Conservation (phyloP, 495 filamentous ascomycete species). For the Durotheca rogersii region DNA sequence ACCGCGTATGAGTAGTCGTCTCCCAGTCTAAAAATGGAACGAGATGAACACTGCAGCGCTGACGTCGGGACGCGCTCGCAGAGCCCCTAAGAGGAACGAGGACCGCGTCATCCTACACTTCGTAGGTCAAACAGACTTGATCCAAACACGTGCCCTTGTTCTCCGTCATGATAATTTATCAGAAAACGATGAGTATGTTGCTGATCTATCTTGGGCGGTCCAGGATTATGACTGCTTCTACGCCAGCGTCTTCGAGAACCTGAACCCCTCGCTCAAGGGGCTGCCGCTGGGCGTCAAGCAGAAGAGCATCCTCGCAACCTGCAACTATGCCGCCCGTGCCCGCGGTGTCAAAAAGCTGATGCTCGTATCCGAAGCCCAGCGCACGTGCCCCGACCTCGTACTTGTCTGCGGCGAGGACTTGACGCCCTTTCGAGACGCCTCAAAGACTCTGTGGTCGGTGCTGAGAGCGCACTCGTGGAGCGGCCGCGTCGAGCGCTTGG, state of each 20-base stretch:
- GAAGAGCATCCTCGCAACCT: conserved; percentile 91
- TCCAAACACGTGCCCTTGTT: too few species aligned
- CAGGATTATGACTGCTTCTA: conserved; percentile 96
- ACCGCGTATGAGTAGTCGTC: neutral
- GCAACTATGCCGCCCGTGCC: conserved; percentile 84
- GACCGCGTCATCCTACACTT: conserved; percentile 78
- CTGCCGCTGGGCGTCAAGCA: conserved; percentile 65
- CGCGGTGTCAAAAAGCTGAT: conserved; percentile 81
- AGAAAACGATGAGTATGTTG: too few species aligned
- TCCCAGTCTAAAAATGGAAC: conserved; percentile 33
- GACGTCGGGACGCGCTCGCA: conserved; percentile 28
- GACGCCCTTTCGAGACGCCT: conserved; percentile 79
- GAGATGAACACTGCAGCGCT: conserved; percentile 28
- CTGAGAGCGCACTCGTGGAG: conserved; percentile 72
- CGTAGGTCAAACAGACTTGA: conserved; percentile 48
- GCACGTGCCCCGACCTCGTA: conserved; percentile 78
- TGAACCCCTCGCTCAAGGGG: conserved; percentile 69
- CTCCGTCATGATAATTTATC: too few species aligned
- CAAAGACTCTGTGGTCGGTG: conserved; percentile 73
- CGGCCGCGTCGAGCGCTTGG: conserved; percentile 71
- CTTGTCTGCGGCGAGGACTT: conserved; percentile 87
- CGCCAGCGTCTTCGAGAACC: conserved; percentile 81
- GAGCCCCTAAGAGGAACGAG: conserved; percentile 55
- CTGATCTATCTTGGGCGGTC: too few species aligned
- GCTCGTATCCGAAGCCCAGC: conserved; percentile 76